These are phyloP conservation scores for Hygrophorus pudorinus DNA, from an alignment of 768 basidiomycete genomes.

Conservation along the genomic window DNA sequence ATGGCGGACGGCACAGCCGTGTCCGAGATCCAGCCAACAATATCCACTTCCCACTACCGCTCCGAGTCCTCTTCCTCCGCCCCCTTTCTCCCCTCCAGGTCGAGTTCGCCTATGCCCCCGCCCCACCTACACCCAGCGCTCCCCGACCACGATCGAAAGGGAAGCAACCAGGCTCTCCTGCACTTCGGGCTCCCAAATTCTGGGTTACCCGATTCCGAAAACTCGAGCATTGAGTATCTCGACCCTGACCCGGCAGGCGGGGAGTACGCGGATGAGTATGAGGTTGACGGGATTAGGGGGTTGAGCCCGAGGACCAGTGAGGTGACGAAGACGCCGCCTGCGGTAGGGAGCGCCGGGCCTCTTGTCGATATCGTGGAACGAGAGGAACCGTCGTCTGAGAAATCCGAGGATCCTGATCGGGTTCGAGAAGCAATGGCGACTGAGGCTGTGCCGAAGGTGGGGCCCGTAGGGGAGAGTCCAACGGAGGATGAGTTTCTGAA, in stretches of 20 bases:
- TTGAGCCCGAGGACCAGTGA: conserved; percentile 16
- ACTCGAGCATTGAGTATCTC: not conserved
- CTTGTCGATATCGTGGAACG: conserved; percentile 1
- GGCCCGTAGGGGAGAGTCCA: not conserved
- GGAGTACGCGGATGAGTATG: not conserved
- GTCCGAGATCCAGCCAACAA: too few relatives aligned
- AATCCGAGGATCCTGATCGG: not conserved
- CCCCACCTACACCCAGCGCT: too few relatives aligned
- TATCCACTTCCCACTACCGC: too few relatives aligned
- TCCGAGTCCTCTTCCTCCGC: too few relatives aligned
- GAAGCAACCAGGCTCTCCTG: too few relatives aligned
- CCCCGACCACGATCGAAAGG: too few relatives aligned
- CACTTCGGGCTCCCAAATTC: too few relatives aligned
- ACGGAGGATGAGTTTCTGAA: conserved; percentile 18
- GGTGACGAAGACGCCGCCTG: not conserved
- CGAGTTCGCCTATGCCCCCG: too few relatives aligned
- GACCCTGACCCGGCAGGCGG: not conserved
- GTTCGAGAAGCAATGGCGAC: too few relatives aligned
- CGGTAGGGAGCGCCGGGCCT: not conserved
- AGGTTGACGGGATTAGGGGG: conserved; percentile 8
- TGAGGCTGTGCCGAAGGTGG: too few relatives aligned
- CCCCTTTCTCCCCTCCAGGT: too few relatives aligned
- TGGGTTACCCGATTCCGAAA: not conserved
- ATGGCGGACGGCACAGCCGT: too few relatives aligned
- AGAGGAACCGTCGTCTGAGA: not conserved